phyloP scores from a whole-genome alignment of 2,329 filamentous ascomycete genomes.

The Verticillium longisporum region DNA sequence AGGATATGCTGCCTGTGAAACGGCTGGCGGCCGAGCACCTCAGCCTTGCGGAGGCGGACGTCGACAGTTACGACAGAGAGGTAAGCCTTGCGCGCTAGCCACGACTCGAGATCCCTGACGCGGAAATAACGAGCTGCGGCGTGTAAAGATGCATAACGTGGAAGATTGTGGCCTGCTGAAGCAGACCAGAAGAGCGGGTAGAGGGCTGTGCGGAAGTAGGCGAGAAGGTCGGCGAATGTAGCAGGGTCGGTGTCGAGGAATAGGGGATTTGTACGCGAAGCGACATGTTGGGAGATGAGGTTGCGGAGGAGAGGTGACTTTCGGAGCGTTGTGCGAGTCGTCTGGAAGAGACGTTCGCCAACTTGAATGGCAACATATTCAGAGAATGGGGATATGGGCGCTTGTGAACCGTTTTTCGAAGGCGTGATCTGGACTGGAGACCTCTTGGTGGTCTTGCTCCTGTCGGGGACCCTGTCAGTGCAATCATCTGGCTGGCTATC shows the following conservation, averaged over 20 bases:
- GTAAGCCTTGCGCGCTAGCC: slow-evolving; percentile 15
- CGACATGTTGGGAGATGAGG: slow-evolving; percentile 2
- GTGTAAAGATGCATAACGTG: slow-evolving; percentile 24
- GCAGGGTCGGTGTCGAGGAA: slow-evolving; percentile 29
- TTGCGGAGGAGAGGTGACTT: slow-evolving; percentile 8
- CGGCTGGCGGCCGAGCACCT: background rate
- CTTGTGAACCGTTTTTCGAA: background rate
- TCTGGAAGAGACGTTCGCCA: slow-evolving; percentile 11
- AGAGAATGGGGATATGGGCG: background rate
- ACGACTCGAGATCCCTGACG: slow-evolving; percentile 15
- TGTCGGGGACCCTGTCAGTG: background rate
- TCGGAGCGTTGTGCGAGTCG: slow-evolving; percentile 6
- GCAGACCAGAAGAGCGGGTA: slow-evolving; percentile 26
- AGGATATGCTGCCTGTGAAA: background rate
- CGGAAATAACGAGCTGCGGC: slow-evolving; percentile 25
- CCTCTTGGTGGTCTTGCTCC: background rate
- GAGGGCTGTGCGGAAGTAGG: slow-evolving; percentile 23
- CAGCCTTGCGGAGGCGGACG: slow-evolving; percentile 1
- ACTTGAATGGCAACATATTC: slow-evolving; percentile 9
- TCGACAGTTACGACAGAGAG: slow-evolving; percentile 10
- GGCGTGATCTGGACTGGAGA: background rate
- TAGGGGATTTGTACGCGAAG: slow-evolving; percentile 12
- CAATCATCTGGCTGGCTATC: background rate
- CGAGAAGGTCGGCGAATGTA: slow-evolving; percentile 26
- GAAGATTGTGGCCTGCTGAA: slow-evolving; percentile 22